phyloP scores from a whole-genome alignment of 352 stramenopile genomes.

The Globisporangium yorkense region DNA sequence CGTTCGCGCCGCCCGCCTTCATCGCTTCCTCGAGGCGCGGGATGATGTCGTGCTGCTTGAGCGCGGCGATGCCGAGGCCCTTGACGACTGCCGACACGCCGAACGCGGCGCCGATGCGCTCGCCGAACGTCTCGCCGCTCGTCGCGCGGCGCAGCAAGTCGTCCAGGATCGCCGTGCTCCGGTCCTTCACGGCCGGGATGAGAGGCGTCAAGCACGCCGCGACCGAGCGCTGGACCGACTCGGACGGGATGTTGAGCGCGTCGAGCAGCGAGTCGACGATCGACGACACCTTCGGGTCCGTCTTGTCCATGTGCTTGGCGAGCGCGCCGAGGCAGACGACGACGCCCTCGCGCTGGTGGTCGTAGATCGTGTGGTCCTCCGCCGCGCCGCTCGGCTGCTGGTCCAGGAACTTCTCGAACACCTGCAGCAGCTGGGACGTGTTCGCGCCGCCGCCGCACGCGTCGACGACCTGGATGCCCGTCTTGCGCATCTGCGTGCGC shows the following conservation, averaged over 20 bases:
- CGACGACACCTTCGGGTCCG: conserved; percentile 82
- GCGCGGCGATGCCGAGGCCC: conserved; percentile 95
- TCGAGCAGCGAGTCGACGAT: conserved; percentile 87
- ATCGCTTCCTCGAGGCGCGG: conserved; percentile 82
- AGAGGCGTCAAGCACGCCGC: conserved; percentile 88
- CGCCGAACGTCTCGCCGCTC: conserved; percentile 75
- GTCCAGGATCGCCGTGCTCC: conserved; percentile 70
- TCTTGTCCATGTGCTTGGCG: conserved; percentile 88
- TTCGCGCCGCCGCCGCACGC: conserved; percentile 58
- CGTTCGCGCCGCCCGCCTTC: conserved; percentile 69
- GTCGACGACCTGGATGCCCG: conserved; percentile 73
- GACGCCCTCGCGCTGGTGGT: conserved; percentile 87
- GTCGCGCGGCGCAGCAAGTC: conserved; percentile 69
- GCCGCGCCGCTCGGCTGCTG: conserved; percentile 48
- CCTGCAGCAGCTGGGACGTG: conserved; percentile 55
- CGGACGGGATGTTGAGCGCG: conserved; percentile 88
- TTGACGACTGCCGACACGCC: conserved; percentile 99
- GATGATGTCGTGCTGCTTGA: conserved; percentile 98
- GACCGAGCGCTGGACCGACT: conserved; percentile 91
- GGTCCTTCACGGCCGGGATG: conserved; percentile 74
- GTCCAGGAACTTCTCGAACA: conserved; percentile 76
- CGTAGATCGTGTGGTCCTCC: conserved; percentile 53
- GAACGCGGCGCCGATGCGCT: conserved; percentile 93
- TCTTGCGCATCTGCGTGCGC: conserved; percentile 81
- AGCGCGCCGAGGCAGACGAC: conserved; percentile 88